Percentiles rank a stretch among this genome's conserved stretches.
phyloP scores from a whole-genome alignment of 306 rosid species.

The Benincasa hispida region DNA sequence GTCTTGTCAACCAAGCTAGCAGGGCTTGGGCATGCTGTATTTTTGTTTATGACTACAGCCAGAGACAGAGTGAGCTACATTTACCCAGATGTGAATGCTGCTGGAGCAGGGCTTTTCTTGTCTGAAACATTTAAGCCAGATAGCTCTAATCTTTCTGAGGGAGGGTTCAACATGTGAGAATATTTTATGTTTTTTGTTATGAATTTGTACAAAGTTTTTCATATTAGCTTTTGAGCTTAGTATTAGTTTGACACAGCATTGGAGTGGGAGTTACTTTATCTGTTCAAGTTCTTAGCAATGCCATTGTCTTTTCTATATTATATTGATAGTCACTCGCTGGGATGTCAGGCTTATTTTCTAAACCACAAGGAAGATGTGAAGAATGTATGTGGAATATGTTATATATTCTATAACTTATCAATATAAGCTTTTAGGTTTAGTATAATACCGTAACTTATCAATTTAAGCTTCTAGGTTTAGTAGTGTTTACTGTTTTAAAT shows the following conservation, averaged over 20 bases:
- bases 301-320: neutral
- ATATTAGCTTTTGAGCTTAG: neutral
- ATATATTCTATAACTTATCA: neutral
- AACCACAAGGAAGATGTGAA: neutral
- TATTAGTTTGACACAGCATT: neutral
- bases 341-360: neutral
- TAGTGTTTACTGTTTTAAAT: neutral
- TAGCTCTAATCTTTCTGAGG: constrained; percentile 58
- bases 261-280: neutral
- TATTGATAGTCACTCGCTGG: neutral
- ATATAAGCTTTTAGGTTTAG: neutral
- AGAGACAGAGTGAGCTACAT: constrained; percentile 75
- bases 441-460: neutral
- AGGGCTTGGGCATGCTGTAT: constrained; percentile 74
- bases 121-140: constrained; percentile 64
- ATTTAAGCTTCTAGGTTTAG: neutral
- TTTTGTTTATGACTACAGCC: constrained; percentile 81
- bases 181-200: neutral
- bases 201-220: neutral
- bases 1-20: constrained; percentile 77
- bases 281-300: neutral
- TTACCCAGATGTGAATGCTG: constrained; percentile 84
- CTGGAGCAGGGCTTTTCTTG: constrained; percentile 76
- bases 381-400: neutral
- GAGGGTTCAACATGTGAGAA: constrained; percentile 78